A percentile compares a stretch with the other conserved stretches of the same genome.
These are phyloP conservation scores for Chrysanthemum lavandulifolium DNA, from an alignment of 129 eudicot species.

Conservation along the genomic window DNA sequence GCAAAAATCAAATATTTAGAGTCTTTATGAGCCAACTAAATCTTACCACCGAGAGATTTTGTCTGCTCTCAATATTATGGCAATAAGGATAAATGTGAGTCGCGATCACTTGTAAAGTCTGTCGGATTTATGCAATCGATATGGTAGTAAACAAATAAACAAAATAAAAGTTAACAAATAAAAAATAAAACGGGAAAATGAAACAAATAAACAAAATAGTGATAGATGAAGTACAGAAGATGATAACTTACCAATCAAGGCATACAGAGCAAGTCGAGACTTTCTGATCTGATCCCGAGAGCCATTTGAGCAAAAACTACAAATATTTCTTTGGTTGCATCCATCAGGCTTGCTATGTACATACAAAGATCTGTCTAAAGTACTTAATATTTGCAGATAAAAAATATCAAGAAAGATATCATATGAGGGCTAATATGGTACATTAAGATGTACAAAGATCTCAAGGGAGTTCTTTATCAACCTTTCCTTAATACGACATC, in stretches of 20 bases:
- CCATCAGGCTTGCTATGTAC: no score
- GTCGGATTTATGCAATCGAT: conserved; percentile 48
- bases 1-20: background rate
- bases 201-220: background rate
- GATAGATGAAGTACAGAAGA: conserved; percentile 2
- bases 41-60: conserved; percentile 80
- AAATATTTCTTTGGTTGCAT: no score
- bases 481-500: no score
- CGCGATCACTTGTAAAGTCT: conserved; percentile 32
- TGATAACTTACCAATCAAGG: conserved; percentile 61
- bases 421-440: conserved; percentile 11
- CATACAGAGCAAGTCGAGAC: conserved; percentile 72
- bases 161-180: conserved; percentile 3
- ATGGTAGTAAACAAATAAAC: conserved; percentile 49
- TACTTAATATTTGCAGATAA: no score
- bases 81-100: conserved; percentile 59
- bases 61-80: conserved; percentile 48
- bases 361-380: no score
- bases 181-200: background rate
- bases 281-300: conserved; percentile 52
- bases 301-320: conserved; percentile 51
- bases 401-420: conserved; percentile 17
- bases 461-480: background rate
- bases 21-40: conserved; percentile 1
- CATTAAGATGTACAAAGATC: conserved; percentile 6